A percentile compares a stretch with the other conserved stretches of the same genome.
phyloP scores from a whole-genome alignment of 2,329 filamentous ascomycete genomes.

The Rhinocladiella mackenziei region DNA sequence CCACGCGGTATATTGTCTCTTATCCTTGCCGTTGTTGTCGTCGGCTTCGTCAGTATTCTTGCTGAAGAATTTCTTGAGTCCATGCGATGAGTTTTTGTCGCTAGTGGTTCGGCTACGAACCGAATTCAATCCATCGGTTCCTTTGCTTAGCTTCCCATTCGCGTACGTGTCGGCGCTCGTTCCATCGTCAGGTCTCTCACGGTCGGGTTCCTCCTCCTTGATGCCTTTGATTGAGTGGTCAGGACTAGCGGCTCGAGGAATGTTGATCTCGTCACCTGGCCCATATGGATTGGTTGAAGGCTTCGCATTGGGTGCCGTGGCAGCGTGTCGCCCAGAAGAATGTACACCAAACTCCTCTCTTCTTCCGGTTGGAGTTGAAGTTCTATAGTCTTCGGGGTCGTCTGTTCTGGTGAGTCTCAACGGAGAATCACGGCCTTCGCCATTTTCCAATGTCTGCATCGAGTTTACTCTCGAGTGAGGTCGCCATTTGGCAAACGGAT shows the following conservation, averaged over 20 bases:
- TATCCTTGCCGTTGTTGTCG: constrained; percentile 27
- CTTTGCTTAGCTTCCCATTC: constrained; percentile 7
- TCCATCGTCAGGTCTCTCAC: constrained; percentile 5
- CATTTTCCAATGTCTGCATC: constrained; percentile 15
- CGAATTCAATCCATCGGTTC: constrained; percentile 8
- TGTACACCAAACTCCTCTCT: constrained; percentile 11
- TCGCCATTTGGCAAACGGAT: constrained; percentile 25
- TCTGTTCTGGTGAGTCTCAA: constrained; percentile 13
- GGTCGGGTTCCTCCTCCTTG: constrained; percentile 9
- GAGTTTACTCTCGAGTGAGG: constrained; percentile 11
- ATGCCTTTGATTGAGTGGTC: constrained; percentile 4
- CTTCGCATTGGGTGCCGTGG: constrained; percentile 13
- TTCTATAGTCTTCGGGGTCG: constrained; percentile 20
- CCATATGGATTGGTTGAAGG: constrained; percentile 10
- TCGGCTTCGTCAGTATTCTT: constrained; percentile 12
- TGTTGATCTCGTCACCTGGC: constrained; percentile 12
- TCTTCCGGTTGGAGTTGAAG: constrained; percentile 3
- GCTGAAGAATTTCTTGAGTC: constrained; percentile 16
- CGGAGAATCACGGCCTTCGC: constrained; percentile 10
- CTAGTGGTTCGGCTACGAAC: constrained; percentile 12
- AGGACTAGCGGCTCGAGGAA: constrained; percentile 20
- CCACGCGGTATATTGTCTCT: constrained; percentile 49
- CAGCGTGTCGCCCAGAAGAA: constrained; percentile 9
- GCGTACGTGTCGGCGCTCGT: constrained; percentile 14
- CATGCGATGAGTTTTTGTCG: constrained; percentile 12